Conservation (phyloP, 2,329 filamentous ascomycete genomes). For the Apiospora hydei region DNA sequence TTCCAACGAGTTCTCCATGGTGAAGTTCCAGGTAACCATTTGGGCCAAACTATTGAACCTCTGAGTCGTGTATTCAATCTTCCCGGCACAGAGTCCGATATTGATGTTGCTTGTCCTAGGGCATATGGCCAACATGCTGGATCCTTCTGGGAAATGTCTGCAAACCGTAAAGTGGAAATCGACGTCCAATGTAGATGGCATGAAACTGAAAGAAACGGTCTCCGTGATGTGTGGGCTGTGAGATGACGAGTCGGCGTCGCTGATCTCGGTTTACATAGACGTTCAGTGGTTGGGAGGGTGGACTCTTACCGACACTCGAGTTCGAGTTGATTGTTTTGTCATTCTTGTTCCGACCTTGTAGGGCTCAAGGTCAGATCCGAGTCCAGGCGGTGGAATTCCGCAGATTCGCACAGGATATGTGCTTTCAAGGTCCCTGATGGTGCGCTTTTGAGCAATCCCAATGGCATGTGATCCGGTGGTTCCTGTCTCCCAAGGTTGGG, state of each 20-base stretch:
- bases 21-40: background rate
- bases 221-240: background rate
- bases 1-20: slow-evolving; percentile 16
- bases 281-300: background rate
- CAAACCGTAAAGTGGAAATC: background rate
- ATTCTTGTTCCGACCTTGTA: slow-evolving; percentile 5
- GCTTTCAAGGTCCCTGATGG: background rate
- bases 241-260: slow-evolving; percentile 5
- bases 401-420: slow-evolving; percentile 8
- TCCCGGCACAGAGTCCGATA: background rate
- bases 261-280: background rate
- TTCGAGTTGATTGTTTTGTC: slow-evolving; percentile 8
- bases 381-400: background rate
- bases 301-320: slow-evolving; percentile 12
- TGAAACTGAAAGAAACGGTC: background rate
- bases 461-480: slow-evolving; percentile 5
- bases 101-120: background rate
- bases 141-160: background rate
- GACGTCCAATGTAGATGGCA: background rate
- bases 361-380: background rate
- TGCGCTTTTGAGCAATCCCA: slow-evolving; percentile 7
- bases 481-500: background rate
- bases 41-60: slow-evolving; percentile 19
- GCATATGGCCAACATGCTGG: background rate
- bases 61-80: background rate